A percentile compares a stretch with the other conserved stretches of the same genome.
Evolutionary conservation across 805 yeast species (phyloP).

Genomic region (Wickerhamomyces strasburgensis): DNA sequence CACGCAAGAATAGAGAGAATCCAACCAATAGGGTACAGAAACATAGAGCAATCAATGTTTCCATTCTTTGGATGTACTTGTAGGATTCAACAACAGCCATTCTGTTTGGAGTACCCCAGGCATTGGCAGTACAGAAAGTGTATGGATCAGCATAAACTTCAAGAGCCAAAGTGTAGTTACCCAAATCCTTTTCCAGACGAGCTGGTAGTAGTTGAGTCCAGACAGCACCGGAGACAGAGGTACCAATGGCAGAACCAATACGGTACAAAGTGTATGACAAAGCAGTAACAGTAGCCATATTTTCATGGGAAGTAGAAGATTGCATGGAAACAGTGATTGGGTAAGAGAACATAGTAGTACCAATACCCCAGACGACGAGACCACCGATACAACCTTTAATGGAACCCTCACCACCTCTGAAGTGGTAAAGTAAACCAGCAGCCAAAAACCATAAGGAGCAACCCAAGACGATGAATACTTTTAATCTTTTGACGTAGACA

Average conservation of each 20-base stretch:
- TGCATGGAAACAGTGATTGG: slow-evolving; percentile 62
- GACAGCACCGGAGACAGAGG: slow-evolving; percentile 61
- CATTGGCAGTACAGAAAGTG: slow-evolving; percentile 38
- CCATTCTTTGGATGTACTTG: slow-evolving; percentile 51
- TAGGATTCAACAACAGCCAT: slow-evolving; percentile 53
- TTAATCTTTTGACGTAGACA: slow-evolving; percentile 42
- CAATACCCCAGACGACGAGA: slow-evolving; percentile 60
- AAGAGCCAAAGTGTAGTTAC: slow-evolving; percentile 36
- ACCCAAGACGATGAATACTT: slow-evolving; percentile 58
- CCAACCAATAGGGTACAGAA: slow-evolving; percentile 46
- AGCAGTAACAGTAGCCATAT: slow-evolving; percentile 63
- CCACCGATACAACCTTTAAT: slow-evolving; percentile 59
- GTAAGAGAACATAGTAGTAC: slow-evolving; percentile 67
- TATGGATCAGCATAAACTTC: slow-evolving; percentile 51
- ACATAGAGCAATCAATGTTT: slow-evolving; percentile 48
- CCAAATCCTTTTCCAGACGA: slow-evolving; percentile 32
- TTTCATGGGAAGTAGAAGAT: slow-evolving; percentile 56
- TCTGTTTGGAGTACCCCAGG: slow-evolving; percentile 65
- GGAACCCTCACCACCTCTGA: slow-evolving; percentile 48
- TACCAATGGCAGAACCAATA: slow-evolving; percentile 64
- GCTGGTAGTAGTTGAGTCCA: slow-evolving; percentile 59
- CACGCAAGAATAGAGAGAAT: slow-evolving; percentile 46
- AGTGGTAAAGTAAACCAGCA: slow-evolving; percentile 52
- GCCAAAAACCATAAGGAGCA: slow-evolving; percentile 53
- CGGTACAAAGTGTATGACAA: slow-evolving; percentile 51